Base-by-base conservation (phyloP, 2,329 filamentous ascomycete species). In the Neopestalotiopsis rosae region DNA sequence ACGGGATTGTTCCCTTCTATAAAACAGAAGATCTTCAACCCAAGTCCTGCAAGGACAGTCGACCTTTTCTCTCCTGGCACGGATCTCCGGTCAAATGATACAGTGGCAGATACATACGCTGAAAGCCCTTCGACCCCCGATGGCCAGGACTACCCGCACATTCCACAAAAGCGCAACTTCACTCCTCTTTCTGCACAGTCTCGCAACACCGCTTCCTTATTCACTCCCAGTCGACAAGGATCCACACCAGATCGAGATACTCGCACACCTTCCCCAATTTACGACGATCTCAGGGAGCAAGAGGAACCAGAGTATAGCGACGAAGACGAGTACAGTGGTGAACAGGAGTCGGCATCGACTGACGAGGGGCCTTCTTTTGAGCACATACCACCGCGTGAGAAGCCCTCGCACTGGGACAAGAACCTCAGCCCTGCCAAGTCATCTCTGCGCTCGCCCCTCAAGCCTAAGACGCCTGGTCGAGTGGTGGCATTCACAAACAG, bases 401-500 rank as follows among this genome's bases (percentile, higher is more conserved):
- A 87, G 28, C 83, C 84, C 6, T 84, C 85, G 2, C 79, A 85
- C 3, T 87, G 87, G 13, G 81, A 84, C 65, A 84, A 82, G 69
- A 81, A 83, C n/a, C 83, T 84, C 4, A 89, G 87, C 1, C 88
- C 88, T 0, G 81, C 78, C 9, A 90, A 90, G 74, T 90, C 88
- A 0, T 87, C 83, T 71, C 77, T 90, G 30, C 84, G 88, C 20
- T 88, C 88, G 4, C 86, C 87, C 0, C 75, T 88, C 20, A 90
- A 90, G 73, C 84, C 86, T 3, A 88, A 84, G 70, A 89, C 86
- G 2, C 87, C 86, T 0, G 88, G 88, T 4, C 84, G 86, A 0
- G 85, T 89, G 0, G 88, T 90, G 14, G 87, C 88, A 68, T 90
- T 89, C 71, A 85, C 85, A 0, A 85, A 83, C 76, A 86, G 81